Base-by-base conservation (phyloP, 1,284 basidiomycete genomes). In the Mycena citricolor region DNA sequence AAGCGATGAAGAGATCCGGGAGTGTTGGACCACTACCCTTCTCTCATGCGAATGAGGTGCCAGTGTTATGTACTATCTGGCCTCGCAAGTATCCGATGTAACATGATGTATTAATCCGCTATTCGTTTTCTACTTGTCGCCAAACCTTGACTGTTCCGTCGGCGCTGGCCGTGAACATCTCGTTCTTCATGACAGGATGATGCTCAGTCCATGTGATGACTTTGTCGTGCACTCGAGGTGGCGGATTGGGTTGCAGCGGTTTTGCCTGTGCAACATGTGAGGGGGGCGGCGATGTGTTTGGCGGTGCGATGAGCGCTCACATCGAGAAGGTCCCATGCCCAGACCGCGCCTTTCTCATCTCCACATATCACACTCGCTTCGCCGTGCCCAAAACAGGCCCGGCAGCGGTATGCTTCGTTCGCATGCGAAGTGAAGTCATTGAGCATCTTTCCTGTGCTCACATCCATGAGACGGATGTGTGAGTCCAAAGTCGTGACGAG, bases 241-340 rank as follows among this genome's bases (percentile, higher is more conserved):
- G 87, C 31, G 80, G 83, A 54, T 79, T 81, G 17, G 77, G 79
- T 43, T 75, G 68, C 16, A 91, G 58, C 16, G 80, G 68, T 42
- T 79, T 82, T 5, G 79, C 86, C 89, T 90, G 56, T 39, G 20
- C 35, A 45, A 47, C 28, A 40, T 35, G 31, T 17, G n/a, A n/a
- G n/a, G n/a, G n/a, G n/a, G n/a, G n/a, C n/a, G n/a, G n/a, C n/a
- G n/a, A n/a, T n/a, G n/a, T n/a, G n/a, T n/a, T n/a, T n/a, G n/a
- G n/a, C n/a, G n/a, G n/a, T n/a, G n/a, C n/a, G n/a, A n/a, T n/a
- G n/a, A n/a, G n/a, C 32, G 74, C 84, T 59, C 64, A 92, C 91
- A 62, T 92, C 86, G 21, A 97, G 76, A 42, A 97, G 69, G 59
- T 95, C 92, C 94, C 95, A 99, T 28, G 80, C 82, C 86, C 90